Conservation (phyloP, 106 monocot species). For the Dioscorea alata region DNA sequence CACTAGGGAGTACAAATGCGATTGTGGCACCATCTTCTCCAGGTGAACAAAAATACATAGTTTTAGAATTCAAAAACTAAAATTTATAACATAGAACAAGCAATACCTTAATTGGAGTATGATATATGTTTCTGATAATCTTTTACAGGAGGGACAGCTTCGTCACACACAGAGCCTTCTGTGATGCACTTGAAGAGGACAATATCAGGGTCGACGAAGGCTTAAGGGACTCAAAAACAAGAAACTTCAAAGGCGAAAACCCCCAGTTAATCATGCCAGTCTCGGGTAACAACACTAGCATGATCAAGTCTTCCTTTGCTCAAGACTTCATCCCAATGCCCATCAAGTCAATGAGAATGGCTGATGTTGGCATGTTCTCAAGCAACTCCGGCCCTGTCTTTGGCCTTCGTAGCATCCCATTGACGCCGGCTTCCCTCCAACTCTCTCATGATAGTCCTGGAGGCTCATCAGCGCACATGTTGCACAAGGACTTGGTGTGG, state of each 20-base stretch:
- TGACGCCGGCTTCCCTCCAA: too few species aligned
- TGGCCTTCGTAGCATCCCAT: background rate
- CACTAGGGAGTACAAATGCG: conserved; percentile 64
- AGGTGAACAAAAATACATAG: conserved; percentile 13
- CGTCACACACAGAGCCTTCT: conserved; percentile 80
- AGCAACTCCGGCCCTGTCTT: conserved; percentile 3
- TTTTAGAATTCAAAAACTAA: too few species aligned
- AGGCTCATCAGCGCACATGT: conserved; percentile 6
- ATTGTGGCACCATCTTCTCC: conserved; percentile 79
- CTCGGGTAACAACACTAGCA: background rate
- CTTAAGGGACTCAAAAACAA: conserved; percentile 15
- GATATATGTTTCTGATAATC: background rate
- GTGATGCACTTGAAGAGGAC: conserved; percentile 68
- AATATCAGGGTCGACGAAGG: too few species aligned
- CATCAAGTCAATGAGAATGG: background rate
- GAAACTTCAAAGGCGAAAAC: background rate
- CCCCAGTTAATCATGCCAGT: too few species aligned
- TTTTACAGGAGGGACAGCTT: conserved; percentile 80
- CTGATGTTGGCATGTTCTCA: conserved; percentile 2
- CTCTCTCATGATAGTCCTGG: background rate
- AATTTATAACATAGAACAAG: too few species aligned
- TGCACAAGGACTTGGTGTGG: too few species aligned
- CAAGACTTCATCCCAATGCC: background rate
- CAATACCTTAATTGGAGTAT: too few species aligned
- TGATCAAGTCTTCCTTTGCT: background rate